Base-by-base conservation (phyloP, 1,284 basidiomycete species). In the Cutaneotrichosporon mucoides region DNA sequence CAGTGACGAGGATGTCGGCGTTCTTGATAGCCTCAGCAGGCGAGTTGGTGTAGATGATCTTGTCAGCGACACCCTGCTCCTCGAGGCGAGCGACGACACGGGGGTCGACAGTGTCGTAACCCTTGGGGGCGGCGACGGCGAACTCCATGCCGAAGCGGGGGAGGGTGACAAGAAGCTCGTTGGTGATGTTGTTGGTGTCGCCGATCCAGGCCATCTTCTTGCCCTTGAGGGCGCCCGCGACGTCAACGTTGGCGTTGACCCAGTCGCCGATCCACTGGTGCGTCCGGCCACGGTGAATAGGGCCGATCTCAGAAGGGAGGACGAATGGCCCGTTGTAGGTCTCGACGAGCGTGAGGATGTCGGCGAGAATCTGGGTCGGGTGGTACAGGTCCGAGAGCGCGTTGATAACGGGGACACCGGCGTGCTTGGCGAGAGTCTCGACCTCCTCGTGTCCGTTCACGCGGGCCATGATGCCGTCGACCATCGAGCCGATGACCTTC, bases 311-410 rank as follows among this genome's bases (percentile, higher is more conserved):
- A 11, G 38, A 35, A 11, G 53, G 43, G n/a, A 51, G 33, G 40
- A 13, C 33, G 50, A 36, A 47, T 36, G 12, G 47, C 24, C 53
- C 43, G 2, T 69, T 61, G 64, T 77, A 79, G 56, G 75, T 63
- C 67, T 98, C 94, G 68, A 92, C 85, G 35, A 99, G 82, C 0
- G 95, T 96, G 57, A 97, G 82, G 8, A 99, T 75, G 79, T 98
- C 94, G 3, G 95, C 95, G 34, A 99, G 86, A 63, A 90, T 88
- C 76, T 99, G 95, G 0, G 93, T 96, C 1, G 95, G 95, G 75
- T 99, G 95, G 87, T 93, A 99, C 43, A 94, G 84, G 13, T 89
- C 90, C 2, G 92, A 96, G 24, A 99, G 86, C 2, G 95, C 95
- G 75, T 98, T 99, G 75, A 98, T 83, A 12, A 99, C 91, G 0